A percentile compares a stretch with the other conserved stretches of the same genome.
These are phyloP conservation scores for Nasturtium officinale DNA, from an alignment of 345 rosid genomes.

Conservation along the genomic window DNA sequence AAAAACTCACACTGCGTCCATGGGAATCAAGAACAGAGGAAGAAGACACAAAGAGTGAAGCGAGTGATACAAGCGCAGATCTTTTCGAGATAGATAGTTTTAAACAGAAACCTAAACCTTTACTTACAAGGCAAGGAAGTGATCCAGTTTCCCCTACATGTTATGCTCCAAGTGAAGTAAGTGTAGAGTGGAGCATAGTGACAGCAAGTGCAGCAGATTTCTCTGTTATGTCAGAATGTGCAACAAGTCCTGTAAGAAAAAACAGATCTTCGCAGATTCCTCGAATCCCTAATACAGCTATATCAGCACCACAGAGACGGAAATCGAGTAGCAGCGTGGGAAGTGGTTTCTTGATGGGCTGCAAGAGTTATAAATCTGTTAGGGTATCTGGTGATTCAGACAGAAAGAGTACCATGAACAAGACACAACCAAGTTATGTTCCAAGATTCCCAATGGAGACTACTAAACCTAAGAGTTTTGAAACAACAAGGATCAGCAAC, in stretches of 20 bases:
- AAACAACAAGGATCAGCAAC: conserved; percentile 42
- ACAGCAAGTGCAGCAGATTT: conserved; percentile 85
- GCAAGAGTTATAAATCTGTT: conserved; percentile 70
- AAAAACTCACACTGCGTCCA: conserved; percentile 50
- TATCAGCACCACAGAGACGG: conserved; percentile 19
- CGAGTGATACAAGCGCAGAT: conserved; percentile 80
- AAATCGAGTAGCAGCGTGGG: conserved; percentile 27
- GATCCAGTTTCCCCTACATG: conserved; percentile 64
- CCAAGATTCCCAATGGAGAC: conserved; percentile 54
- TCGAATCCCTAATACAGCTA: conserved; percentile 20
- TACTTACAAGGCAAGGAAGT: conserved; percentile 59
- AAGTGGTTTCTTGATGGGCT: conserved; percentile 56
- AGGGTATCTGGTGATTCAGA: conserved; percentile 39
- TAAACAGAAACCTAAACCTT: conserved; percentile 57
- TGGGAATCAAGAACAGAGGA: conserved; percentile 47
- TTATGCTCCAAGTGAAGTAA: conserved; percentile 88
- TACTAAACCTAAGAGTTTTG: conserved; percentile 47
- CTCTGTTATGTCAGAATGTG: conserved; percentile 67
- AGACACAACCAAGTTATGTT: conserved; percentile 28
- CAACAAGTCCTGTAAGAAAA: conserved; percentile 49
- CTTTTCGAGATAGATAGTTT: conserved; percentile 84
- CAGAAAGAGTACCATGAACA: conserved; percentile 33
- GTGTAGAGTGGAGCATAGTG: conserved; percentile 89
- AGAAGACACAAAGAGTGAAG: conserved; percentile 45
- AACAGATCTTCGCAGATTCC: conserved; percentile 36